Evolutionary conservation across 768 basidiomycete species (phyloP).

Genomic region (Fomitopsis serialis): DNA sequence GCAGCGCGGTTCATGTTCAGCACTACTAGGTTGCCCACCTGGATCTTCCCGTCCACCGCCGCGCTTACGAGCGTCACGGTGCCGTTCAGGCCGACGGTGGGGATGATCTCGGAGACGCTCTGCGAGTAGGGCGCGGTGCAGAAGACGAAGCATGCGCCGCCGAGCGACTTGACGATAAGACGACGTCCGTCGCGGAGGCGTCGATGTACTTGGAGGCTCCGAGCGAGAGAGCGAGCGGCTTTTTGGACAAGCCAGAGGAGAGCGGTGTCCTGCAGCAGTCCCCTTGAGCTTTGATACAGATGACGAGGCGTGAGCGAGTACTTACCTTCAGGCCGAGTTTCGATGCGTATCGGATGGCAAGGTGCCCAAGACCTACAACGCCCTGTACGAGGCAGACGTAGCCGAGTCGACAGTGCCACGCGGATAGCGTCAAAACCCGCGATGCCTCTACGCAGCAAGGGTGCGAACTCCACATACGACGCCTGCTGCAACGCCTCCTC

Average conservation of each 20-base stretch:
- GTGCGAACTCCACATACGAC: conserved; percentile 20
- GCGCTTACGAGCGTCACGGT: conserved; percentile 10
- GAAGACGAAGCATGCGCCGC: conserved; percentile 33
- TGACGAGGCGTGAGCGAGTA: neutral
- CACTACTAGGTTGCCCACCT: conserved; percentile 7
- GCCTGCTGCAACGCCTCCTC: conserved; percentile 10
- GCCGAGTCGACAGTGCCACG: conserved; percentile 20
- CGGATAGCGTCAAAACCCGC: conserved; percentile 30
- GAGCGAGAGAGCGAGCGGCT: conserved; percentile 26
- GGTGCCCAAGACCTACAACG: conserved; percentile 28
- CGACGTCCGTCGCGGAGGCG: conserved; percentile 20
- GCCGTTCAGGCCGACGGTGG: conserved; percentile 15
- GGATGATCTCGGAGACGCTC: conserved; percentile 11
- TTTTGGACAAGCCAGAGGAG: conserved; percentile 25
- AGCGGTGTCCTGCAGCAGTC: conserved; percentile 23
- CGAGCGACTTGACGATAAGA: conserved; percentile 28
- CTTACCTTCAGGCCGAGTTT: conserved; percentile 23
- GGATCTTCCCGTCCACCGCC: conserved; percentile 4
- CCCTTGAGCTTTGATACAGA: neutral
- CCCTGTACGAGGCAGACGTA: conserved; percentile 35
- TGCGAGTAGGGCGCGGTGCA: conserved; percentile 25
- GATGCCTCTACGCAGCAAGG: conserved; percentile 30
- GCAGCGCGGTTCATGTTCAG: conserved; percentile 8
- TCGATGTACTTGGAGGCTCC: conserved; percentile 35
- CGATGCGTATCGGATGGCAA: conserved; percentile 25